These are phyloP conservation scores for Boletellus emodensis DNA, from an alignment of 768 basidiomycete species.

Conservation along the genomic window DNA sequence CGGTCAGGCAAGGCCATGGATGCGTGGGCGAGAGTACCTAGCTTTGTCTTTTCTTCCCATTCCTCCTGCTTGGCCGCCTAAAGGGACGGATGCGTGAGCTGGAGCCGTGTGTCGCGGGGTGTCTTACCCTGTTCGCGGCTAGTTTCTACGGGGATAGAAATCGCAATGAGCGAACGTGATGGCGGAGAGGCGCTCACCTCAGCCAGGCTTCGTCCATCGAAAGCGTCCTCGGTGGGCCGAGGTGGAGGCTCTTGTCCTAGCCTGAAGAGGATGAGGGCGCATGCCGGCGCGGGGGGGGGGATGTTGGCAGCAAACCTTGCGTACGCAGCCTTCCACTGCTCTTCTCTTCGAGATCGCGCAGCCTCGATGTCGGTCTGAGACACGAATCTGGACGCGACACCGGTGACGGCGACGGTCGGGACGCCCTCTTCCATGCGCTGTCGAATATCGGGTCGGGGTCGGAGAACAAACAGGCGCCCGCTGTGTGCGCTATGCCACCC, in stretches of 20 bases:
- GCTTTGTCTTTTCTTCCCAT: slow-evolving; percentile 88
- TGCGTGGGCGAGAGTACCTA: slow-evolving; percentile 36
- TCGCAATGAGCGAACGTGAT: slow-evolving; percentile 5
- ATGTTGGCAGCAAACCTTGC: slow-evolving; percentile 48
- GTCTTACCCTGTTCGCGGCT: slow-evolving; percentile 76
- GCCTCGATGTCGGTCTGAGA: slow-evolving; percentile 74
- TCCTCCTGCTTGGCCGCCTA: slow-evolving; percentile 89
- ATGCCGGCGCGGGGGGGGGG: not conserved
- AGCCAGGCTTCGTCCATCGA: slow-evolving; percentile 82
- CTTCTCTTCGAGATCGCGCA: slow-evolving; percentile 67
- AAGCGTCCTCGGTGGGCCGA: slow-evolving; percentile 68
- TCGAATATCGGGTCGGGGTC: slow-evolving; percentile 19
- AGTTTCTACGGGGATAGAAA: slow-evolving; percentile 57
- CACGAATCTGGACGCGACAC: slow-evolving; percentile 81
- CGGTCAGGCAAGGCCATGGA: slow-evolving; percentile 5
- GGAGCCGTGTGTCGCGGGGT: not conserved
- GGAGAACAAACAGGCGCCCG: slow-evolving; percentile 13
- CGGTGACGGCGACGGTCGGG: slow-evolving; percentile 67
- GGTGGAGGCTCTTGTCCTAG: slow-evolving; percentile 84
- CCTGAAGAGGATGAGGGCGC: slow-evolving; percentile 34
- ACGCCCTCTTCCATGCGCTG: slow-evolving; percentile 58
- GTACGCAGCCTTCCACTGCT: slow-evolving; percentile 89
- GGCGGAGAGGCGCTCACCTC: slow-evolving; percentile 55
- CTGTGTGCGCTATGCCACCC: slow-evolving; percentile 11
- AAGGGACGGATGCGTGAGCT: slow-evolving; percentile 7